Percentiles rank a stretch among this genome's conserved stretches.
These are phyloP conservation scores for Pleurozium schreberi DNA, from an alignment of 225 moss, liverwort and hornwort genomes.

Conservation along the genomic window DNA sequence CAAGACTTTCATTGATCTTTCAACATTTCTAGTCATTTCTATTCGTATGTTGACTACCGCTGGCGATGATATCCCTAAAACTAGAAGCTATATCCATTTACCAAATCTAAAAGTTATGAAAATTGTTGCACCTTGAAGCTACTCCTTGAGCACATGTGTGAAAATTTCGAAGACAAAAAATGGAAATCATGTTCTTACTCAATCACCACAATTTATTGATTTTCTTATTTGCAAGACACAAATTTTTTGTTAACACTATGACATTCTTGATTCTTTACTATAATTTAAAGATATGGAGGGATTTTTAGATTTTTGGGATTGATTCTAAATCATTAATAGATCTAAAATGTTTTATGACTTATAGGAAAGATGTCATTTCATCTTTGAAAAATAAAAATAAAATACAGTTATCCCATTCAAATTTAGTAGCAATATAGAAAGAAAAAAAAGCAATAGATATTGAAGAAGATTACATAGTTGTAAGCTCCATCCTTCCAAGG, in stretches of 20 bases:
- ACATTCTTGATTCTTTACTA: background rate
- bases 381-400: background rate
- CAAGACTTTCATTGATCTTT: background rate
- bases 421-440: background rate
- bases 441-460: background rate
- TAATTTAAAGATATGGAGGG: background rate
- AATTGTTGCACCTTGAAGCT: too few relatives aligned
- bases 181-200: too few relatives aligned
- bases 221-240: background rate
- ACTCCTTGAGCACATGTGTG: too few relatives aligned
- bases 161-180: too few relatives aligned
- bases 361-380: background rate
- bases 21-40: background rate
- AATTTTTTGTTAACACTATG: background rate
- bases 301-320: background rate
- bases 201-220: background rate
- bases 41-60: background rate
- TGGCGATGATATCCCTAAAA: background rate
- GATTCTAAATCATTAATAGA: background rate
- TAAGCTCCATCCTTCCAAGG: background rate
- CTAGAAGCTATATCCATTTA: background rate
- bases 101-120: too few relatives aligned
- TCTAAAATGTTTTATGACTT: too few relatives aligned
- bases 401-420: background rate
- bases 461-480: background rate